These are phyloP conservation scores for Globisporangium radiosum DNA, from an alignment of 352 stramenopile genomes.

Conservation along the genomic window DNA sequence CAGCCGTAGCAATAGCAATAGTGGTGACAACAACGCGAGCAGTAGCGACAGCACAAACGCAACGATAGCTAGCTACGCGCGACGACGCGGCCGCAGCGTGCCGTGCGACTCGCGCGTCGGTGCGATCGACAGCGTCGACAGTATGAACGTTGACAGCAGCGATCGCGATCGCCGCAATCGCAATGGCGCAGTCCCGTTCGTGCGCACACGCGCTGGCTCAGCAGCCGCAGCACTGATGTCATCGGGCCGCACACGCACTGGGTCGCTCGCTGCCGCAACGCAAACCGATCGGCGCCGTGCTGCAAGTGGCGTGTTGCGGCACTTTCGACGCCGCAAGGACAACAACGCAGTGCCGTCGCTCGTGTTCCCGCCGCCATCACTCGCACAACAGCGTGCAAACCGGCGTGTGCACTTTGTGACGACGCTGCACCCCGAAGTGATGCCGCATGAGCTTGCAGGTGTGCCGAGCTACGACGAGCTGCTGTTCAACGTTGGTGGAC, in stretches of 20 bases:
- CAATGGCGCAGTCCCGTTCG: not conserved
- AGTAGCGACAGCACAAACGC: slow-evolving; percentile 3
- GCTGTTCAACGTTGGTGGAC: slow-evolving; percentile 43
- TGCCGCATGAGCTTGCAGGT: slow-evolving; percentile 16
- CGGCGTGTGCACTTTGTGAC: slow-evolving; percentile 51
- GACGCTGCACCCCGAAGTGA: slow-evolving; percentile 29
- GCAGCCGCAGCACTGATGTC: not conserved
- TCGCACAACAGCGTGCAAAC: not conserved
- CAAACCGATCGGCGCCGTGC: not conserved
- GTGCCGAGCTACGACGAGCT: slow-evolving; percentile 53
- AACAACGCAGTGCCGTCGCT: not conserved
- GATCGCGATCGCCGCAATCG: not conserved
- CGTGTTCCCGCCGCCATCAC: not conserved
- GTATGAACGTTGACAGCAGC: not conserved
- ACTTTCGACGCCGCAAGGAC: slow-evolving; percentile 11
- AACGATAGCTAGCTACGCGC: slow-evolving; percentile 1
- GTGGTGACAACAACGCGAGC: not conserved
- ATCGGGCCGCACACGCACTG: not conserved
- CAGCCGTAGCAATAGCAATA: no score
- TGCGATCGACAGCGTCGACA: not conserved
- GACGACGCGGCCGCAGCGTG: slow-evolving; percentile 11
- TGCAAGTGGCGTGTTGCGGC: slow-evolving; percentile 5
- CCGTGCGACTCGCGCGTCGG: slow-evolving; percentile 3
- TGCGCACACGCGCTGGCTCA: slow-evolving; percentile 2
- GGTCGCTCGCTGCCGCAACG: not conserved